These are phyloP conservation scores for Phytophthora meadii DNA, from an alignment of 352 stramenopile species.

Conservation along the genomic window DNA sequence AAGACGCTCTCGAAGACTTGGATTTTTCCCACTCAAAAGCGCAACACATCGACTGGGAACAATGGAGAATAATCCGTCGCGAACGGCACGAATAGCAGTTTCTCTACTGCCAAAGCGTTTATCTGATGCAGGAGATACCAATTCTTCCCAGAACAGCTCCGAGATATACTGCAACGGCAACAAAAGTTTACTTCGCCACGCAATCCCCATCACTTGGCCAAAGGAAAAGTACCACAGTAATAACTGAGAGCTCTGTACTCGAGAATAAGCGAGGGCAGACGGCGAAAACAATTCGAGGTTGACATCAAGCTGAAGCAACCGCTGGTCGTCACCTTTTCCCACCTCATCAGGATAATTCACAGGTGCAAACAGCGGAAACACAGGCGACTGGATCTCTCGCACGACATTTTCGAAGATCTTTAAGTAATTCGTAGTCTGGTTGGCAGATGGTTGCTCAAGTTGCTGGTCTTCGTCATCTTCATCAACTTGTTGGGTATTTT, in stretches of 20 bases:
- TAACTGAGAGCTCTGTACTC: conserved; percentile 32
- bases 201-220: conserved; percentile 66
- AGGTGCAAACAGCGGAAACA: conserved; percentile 64
- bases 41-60: conserved; percentile 55
- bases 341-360: background rate
- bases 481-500: conserved; percentile 19
- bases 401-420: conserved; percentile 51
- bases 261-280: conserved; percentile 17
- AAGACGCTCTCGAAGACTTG: conserved; percentile 37
- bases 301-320: conserved; percentile 49
- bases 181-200: conserved; percentile 56
- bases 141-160: conserved; percentile 47
- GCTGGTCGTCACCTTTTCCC: background rate
- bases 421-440: conserved; percentile 54
- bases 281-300: conserved; percentile 53
- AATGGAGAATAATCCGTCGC: conserved; percentile 63
- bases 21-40: conserved; percentile 44
- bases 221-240: conserved; percentile 65
- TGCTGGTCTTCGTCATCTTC: conserved; percentile 26
- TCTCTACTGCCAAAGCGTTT: background rate
- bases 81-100: conserved; percentile 45
- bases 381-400: conserved; percentile 66
- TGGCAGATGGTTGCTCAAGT: conserved; percentile 24
- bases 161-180: conserved; percentile 67
- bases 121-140: conserved; percentile 20